Percentiles rank a stretch among this genome's conserved stretches.
Conservation (phyloP, 345 rosid species). For the Salix purpurea region DNA sequence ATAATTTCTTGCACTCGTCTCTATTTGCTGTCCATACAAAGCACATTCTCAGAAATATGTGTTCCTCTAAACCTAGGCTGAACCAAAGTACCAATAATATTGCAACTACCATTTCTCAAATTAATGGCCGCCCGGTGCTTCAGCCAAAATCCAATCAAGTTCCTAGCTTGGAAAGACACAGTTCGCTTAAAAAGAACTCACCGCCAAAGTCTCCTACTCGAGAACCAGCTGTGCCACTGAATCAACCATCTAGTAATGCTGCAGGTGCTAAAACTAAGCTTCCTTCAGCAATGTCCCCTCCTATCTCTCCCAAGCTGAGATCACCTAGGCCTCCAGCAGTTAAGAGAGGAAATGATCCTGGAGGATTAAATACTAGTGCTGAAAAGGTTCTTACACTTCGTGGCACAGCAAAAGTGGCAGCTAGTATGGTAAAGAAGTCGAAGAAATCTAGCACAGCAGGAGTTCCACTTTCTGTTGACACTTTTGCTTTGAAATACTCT, state of each 20-base stretch:
- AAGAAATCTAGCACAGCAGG: conserved; percentile 3
- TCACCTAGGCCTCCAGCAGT: conserved; percentile 28
- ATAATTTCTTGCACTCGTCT: not conserved
- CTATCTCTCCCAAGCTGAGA: conserved; percentile 50
- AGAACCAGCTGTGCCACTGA: not conserved
- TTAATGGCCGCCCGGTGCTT: conserved; percentile 61
- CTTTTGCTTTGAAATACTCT: conserved; percentile 8
- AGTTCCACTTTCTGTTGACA: not conserved
- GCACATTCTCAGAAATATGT: conserved; percentile 29
- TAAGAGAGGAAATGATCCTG: conserved; percentile 27
- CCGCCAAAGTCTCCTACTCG: conserved; percentile 28
- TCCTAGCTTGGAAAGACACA: conserved; percentile 38
- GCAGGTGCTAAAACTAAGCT: not conserved
- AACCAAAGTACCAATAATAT: conserved; percentile 2
- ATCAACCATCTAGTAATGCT: conserved; percentile 6
- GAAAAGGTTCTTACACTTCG: conserved; percentile 27
- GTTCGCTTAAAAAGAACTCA: conserved; percentile 41
- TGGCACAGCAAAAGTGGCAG: conserved; percentile 13
- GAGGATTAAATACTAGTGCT: conserved; percentile 21
- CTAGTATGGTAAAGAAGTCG: conserved; percentile 16
- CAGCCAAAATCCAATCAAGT: conserved; percentile 63
- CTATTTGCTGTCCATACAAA: conserved; percentile 1
- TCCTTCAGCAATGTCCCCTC: conserved; percentile 43
- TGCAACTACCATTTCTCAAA: conserved; percentile 26
- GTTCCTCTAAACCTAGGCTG: conserved; percentile 48